phyloP scores from a whole-genome alignment of 2,329 filamentous ascomycete genomes.

The Diplocarpon mali region DNA sequence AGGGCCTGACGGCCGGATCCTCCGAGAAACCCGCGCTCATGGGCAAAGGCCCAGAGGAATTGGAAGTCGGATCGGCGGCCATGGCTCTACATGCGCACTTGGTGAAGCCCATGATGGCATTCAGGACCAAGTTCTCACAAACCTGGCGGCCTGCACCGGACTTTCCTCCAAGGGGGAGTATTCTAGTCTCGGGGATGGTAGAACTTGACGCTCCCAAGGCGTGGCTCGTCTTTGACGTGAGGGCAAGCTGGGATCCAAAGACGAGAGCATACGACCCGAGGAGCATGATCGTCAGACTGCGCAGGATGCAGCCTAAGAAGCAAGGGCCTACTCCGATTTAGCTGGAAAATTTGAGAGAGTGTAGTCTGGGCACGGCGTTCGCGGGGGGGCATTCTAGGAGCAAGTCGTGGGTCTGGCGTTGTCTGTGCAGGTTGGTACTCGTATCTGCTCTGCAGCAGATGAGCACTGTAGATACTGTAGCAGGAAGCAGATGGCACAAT shows the following conservation, averaged over 20 bases:
- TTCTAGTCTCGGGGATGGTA: slow-evolving; percentile 43
- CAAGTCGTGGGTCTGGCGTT: background rate
- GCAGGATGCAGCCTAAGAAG: slow-evolving; percentile 35
- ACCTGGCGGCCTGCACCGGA: slow-evolving; percentile 36
- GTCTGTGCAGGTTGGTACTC: too few species aligned
- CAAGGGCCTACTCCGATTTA: slow-evolving; percentile 9
- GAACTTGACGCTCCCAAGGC: slow-evolving; percentile 38
- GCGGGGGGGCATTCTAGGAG: slow-evolving; percentile 2
- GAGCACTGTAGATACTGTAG: background rate
- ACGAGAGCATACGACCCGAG: slow-evolving; percentile 29
- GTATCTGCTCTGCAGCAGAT: background rate
- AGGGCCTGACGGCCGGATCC: slow-evolving; percentile 7
- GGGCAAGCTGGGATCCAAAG: slow-evolving; percentile 46
- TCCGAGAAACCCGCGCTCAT: slow-evolving; percentile 5
- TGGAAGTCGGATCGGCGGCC: slow-evolving; percentile 1
- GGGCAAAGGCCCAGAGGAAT: slow-evolving; percentile 6
- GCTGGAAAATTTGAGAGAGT: too few species aligned
- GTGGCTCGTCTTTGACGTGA: slow-evolving; percentile 39
- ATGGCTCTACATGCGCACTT: slow-evolving; percentile 18
- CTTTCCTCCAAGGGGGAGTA: slow-evolving; percentile 38
- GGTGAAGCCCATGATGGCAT: slow-evolving; percentile 20
- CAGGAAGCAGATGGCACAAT: too few species aligned
- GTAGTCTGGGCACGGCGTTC: background rate
- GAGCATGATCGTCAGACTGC: slow-evolving; percentile 31
- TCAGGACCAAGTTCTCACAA: slow-evolving; percentile 25